These are phyloP conservation scores for Grigorovia humatica DNA, from an alignment of 805 yeast species.

Conservation along the genomic window DNA sequence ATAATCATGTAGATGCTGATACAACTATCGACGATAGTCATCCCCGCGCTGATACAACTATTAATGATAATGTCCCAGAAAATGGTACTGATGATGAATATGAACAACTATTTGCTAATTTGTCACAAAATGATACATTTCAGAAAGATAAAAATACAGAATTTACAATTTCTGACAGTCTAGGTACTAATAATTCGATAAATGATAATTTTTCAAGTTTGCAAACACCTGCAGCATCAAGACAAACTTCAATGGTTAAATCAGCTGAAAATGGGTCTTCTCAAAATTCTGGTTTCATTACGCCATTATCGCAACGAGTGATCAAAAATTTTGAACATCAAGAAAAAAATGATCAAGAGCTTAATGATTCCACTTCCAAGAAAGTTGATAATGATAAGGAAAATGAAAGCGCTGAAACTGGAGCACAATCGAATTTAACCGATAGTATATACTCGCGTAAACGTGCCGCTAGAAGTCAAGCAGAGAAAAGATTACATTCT, in stretches of 20 bases:
- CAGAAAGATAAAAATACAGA: not conserved
- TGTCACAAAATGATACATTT: constrained; percentile 1
- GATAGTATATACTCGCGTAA: constrained; percentile 1
- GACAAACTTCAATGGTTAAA: not conserved
- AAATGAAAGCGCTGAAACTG: not conserved
- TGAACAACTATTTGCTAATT: constrained; percentile 2
- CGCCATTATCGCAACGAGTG: not conserved
- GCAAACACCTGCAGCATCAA: constrained; percentile 1
- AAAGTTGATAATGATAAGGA: no score
- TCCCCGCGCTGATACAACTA: not conserved
- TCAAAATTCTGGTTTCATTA: not conserved
- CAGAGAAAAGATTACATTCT: constrained; percentile 53
- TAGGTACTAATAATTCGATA: not conserved
- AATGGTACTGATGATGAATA: not conserved
- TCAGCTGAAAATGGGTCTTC: not conserved
- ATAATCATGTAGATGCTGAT: not conserved
- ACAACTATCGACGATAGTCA: not conserved
- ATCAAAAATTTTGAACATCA: not conserved
- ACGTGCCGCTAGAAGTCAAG: constrained; percentile 57
- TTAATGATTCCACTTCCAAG: not conserved
- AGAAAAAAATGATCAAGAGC: not conserved
- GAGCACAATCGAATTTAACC: no score
- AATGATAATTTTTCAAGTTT: not conserved
- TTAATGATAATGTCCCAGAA: not conserved
- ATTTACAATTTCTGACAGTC: not conserved